Percentiles rank a stretch among this genome's conserved stretches.
Evolutionary conservation across 176 grass and related monocot genomes (phyloP).

Genomic region (Aegilops umbellulata): DNA sequence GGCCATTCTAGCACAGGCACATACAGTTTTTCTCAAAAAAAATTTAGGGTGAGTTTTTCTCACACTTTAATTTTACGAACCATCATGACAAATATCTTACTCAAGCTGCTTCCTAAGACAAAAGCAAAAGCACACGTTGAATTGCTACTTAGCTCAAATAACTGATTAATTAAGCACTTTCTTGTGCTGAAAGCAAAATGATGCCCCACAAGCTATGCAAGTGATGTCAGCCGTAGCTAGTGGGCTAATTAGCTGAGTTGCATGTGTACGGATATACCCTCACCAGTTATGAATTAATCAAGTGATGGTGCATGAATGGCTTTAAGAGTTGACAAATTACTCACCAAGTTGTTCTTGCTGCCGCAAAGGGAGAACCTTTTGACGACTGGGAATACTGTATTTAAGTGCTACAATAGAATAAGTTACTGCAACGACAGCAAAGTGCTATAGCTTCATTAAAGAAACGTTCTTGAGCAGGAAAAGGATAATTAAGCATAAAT

Average conservation of each 20-base stretch:
- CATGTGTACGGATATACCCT: neutral
- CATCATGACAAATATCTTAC: too few species aligned
- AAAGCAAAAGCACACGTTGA: conserved; percentile 1
- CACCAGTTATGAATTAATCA: neutral
- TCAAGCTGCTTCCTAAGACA: conserved; percentile 5
- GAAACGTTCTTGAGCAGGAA: too few species aligned
- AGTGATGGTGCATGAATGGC: neutral
- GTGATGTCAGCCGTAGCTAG: neutral
- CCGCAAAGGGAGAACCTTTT: neutral
- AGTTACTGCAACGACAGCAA: too few species aligned
- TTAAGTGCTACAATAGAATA: too few species aligned
- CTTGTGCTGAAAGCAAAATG: conserved; percentile 20
- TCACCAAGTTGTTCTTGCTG: neutral
- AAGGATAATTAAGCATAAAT: too few species aligned
- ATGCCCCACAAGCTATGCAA: neutral
- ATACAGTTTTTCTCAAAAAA: too few species aligned
- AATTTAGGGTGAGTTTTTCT: too few species aligned
- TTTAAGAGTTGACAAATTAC: neutral
- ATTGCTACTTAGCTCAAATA: neutral
- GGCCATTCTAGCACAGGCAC: too few species aligned
- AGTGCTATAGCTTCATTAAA: too few species aligned
- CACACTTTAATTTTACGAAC: too few species aligned
- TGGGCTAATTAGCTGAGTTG: neutral
- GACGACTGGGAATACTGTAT: neutral
- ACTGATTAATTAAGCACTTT: neutral